Conservation (phyloP, 2,329 filamentous ascomycete species). For the Claviceps sp. region DNA sequence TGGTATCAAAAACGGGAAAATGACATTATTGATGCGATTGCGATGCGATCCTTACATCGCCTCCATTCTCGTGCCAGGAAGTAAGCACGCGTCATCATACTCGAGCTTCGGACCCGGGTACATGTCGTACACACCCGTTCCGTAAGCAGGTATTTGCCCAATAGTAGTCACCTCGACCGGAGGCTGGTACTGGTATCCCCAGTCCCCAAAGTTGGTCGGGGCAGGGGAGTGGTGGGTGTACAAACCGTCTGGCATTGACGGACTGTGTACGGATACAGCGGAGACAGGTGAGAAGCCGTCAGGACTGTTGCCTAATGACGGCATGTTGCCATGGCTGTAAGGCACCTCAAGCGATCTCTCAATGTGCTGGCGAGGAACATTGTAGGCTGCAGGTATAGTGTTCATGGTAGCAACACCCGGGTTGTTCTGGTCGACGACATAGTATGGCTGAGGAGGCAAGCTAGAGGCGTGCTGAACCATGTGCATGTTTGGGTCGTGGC, state of each 20-base stretch:
- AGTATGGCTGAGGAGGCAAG: conserved; percentile 36
- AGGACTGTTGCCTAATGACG: conserved; percentile 45
- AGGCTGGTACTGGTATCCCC: conserved; percentile 45
- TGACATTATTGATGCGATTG: neutral
- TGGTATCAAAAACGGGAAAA: neutral
- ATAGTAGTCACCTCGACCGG: conserved; percentile 45
- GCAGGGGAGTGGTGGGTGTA: conserved; percentile 43
- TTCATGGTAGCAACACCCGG: conserved; percentile 50
- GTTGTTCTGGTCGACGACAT: conserved; percentile 48
- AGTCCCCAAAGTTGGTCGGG: conserved; percentile 33
- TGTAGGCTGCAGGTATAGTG: conserved; percentile 37
- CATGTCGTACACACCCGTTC: conserved; percentile 35
- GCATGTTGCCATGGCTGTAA: conserved; percentile 33
- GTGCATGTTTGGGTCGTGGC: conserved; percentile 29
- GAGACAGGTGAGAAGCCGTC: conserved; percentile 43
- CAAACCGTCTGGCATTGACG: conserved; percentile 38
- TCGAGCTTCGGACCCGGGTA: conserved; percentile 42
- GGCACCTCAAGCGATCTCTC: conserved; percentile 38
- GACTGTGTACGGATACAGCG: conserved; percentile 38
- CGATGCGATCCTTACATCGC: conserved; percentile 21
- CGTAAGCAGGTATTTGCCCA: conserved; percentile 36
- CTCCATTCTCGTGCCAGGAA: conserved; percentile 46
- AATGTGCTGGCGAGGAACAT: conserved; percentile 35
- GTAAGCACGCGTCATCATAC: conserved; percentile 42
- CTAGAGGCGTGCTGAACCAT: conserved; percentile 36